Percentiles rank a stretch among this genome's conserved stretches.
phyloP scores from a whole-genome alignment of 306 rosid species.

The Vachellia pachyceras region DNA sequence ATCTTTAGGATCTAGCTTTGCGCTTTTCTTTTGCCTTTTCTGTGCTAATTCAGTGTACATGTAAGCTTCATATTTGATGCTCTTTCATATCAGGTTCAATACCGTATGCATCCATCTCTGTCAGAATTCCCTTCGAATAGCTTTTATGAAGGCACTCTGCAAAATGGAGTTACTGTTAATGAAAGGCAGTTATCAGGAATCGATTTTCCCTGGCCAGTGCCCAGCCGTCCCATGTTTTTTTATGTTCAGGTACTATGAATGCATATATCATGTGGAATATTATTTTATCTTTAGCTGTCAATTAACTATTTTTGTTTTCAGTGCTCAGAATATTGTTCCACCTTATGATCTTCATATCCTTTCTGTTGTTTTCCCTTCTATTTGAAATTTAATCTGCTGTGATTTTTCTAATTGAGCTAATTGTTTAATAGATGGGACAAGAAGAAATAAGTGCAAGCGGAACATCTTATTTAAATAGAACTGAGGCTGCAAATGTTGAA shows the following conservation, averaged over 20 bases:
- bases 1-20: background rate
- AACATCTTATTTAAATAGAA: slow-evolving; percentile 94
- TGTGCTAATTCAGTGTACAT: background rate
- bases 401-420: background rate
- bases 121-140: slow-evolving; percentile 99
- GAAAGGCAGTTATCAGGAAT: slow-evolving; percentile 96
- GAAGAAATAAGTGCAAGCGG: slow-evolving; percentile 99
- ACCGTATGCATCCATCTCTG: slow-evolving; percentile 98
- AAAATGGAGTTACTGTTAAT: slow-evolving; percentile 96
- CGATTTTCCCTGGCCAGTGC: slow-evolving; percentile 99
- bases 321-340: background rate
- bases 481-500: slow-evolving; percentile 99
- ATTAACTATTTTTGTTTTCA: background rate
- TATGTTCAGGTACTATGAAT: slow-evolving; percentile 83
- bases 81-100: slow-evolving; percentile 78
- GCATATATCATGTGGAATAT: background rate
- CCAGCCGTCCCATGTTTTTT: slow-evolving; percentile 98
- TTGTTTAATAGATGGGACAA: slow-evolving; percentile 92
- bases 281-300: slow-evolving; percentile 22
- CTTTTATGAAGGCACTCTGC: slow-evolving; percentile 97
- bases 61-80: slow-evolving; percentile 18
- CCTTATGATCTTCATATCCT: background rate
- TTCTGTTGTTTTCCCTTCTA: slow-evolving; percentile 3
- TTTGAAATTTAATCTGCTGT: background rate
- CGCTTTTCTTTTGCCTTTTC: background rate